Conservation (phyloP, 2,329 filamentous ascomycete species). For the Tolypocladium cylindrosporum region DNA sequence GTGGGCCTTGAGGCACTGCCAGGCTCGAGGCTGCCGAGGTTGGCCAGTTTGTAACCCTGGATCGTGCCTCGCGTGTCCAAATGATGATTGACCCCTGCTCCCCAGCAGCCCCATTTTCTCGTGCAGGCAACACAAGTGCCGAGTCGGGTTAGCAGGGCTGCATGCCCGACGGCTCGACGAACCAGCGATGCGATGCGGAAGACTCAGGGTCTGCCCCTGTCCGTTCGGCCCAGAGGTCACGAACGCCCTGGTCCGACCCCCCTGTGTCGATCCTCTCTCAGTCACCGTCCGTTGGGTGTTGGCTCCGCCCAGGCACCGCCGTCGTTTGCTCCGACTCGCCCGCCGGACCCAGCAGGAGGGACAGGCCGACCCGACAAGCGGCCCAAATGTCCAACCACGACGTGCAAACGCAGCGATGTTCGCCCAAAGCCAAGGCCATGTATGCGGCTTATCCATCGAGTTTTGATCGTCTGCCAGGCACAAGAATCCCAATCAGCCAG, state of each 20-base stretch:
- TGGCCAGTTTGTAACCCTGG: not conserved
- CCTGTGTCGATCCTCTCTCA: not conserved
- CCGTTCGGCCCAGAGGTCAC: not conserved
- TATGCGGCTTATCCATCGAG: not conserved
- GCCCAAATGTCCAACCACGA: too few species aligned
- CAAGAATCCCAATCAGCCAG: not conserved
- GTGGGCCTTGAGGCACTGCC: not conserved
- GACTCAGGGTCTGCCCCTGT: not conserved
- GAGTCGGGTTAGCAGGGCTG: not conserved
- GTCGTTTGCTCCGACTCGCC: not conserved
- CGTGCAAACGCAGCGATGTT: too few species aligned
- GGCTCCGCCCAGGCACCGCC: not conserved
- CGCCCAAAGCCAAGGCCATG: not conserved
- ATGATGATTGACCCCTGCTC: not conserved
- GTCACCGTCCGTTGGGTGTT: not conserved
- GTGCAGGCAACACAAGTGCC: not conserved
- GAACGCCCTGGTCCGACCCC: not conserved
- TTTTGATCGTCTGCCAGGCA: not conserved
- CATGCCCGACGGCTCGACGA: not conserved
- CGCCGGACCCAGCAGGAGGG: too few species aligned
- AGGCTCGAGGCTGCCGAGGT: not conserved
- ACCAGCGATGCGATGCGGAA: not conserved
- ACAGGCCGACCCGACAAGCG: not conserved
- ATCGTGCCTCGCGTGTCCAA: not conserved
- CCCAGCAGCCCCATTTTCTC: not conserved